phyloP scores from a whole-genome alignment of 495 filamentous ascomycete genomes.

The Geoglossum glabrum region DNA sequence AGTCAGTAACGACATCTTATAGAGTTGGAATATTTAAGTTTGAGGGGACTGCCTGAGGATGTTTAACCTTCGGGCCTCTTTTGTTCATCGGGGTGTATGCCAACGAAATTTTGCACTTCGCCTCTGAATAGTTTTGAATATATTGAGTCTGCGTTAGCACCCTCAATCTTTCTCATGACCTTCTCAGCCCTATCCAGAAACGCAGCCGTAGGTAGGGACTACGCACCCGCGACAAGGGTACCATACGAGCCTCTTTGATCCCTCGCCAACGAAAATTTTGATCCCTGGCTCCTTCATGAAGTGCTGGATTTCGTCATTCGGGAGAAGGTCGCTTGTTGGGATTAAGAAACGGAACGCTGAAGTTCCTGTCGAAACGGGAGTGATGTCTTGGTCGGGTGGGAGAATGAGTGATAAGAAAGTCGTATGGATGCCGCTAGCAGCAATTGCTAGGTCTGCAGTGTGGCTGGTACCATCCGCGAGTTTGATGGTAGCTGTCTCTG shows the following conservation, averaged over 20 bases:
- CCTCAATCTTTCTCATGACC: background rate
- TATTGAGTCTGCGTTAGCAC: too few relatives aligned
- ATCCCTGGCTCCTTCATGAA: background rate
- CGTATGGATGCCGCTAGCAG: constrained; percentile 23
- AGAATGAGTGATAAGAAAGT: background rate
- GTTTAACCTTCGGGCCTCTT: background rate
- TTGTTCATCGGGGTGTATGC: background rate
- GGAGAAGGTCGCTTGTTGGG: background rate
- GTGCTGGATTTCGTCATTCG: background rate
- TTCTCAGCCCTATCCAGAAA: background rate
- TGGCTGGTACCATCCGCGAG: constrained; percentile 19
- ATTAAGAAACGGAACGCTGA: constrained; percentile 3
- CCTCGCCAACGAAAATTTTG: background rate
- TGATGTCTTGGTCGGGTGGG: background rate
- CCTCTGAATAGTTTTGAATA: background rate
- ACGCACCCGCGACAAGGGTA: constrained; percentile 1
- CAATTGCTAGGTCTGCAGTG: constrained; percentile 22
- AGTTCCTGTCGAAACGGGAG: background rate
- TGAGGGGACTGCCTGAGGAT: background rate
- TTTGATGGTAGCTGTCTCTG: constrained; percentile 21
- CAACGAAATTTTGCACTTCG: constrained; percentile 1
- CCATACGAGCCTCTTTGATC: background rate
- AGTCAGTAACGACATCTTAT: too few relatives aligned
- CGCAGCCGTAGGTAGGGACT: background rate
- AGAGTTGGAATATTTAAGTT: background rate